phyloP scores from a whole-genome alignment of 2,329 filamentous ascomycete genomes.

The Alternaria gansuensis region DNA sequence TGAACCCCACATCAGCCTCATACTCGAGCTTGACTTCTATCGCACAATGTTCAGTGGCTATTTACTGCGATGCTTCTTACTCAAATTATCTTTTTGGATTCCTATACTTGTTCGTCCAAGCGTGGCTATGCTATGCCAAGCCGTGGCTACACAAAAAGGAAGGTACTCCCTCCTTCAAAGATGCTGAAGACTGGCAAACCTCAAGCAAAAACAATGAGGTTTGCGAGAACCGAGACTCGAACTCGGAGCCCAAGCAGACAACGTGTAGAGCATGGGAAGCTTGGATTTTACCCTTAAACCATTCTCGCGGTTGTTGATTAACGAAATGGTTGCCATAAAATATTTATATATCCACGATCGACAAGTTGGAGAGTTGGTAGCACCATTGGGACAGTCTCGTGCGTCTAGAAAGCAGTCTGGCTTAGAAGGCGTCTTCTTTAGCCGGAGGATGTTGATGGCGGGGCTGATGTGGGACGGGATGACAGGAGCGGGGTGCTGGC shows the following conservation, averaged over 20 bases:
- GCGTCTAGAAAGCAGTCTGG: no score
- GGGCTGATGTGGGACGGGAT: conserved; percentile 3
- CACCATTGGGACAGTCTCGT: no score
- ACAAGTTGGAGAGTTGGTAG: no score
- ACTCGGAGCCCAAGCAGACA: conserved; percentile 39
- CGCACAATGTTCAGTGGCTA: background rate
- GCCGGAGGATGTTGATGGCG: background rate
- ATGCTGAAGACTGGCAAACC: background rate
- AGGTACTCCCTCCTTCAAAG: background rate
- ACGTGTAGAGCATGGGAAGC: conserved; percentile 36
- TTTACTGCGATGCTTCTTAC: background rate
- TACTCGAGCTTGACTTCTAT: background rate
- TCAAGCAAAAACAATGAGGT: background rate
- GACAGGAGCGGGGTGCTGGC: conserved; percentile 13
- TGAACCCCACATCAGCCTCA: conserved; percentile 18
- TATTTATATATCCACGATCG: background rate
- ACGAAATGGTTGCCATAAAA: no score
- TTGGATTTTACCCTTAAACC: conserved; percentile 47
- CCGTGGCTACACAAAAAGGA: conserved; percentile 1
- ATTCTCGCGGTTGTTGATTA: conserved; percentile 26
- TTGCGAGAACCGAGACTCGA: conserved; percentile 40
- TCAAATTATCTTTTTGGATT: background rate
- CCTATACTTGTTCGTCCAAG: background rate
- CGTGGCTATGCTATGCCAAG: background rate
- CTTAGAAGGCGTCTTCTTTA: background rate